Conservation (phyloP, 805 yeast genomes). For the Schwanniomyces pseudopolymorphus region DNA sequence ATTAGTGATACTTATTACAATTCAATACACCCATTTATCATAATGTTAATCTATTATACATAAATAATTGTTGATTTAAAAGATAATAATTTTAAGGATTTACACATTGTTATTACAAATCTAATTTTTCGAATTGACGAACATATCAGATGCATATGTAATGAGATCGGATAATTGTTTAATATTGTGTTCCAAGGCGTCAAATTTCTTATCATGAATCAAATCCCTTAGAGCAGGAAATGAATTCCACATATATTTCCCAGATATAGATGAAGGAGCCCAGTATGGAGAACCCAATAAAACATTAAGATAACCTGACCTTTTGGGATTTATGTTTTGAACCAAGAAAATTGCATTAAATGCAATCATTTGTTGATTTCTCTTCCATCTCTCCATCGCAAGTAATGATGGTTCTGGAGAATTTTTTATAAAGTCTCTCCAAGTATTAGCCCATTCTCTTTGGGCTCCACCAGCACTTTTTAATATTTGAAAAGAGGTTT, state of each 20-base stretch:
- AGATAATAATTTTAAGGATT: no score
- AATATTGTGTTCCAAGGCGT: constrained; percentile 54
- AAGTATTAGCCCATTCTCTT: constrained; percentile 56
- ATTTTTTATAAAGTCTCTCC: constrained; percentile 49
- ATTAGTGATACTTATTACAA: no score
- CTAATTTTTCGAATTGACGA: neutral
- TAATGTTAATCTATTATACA: no score
- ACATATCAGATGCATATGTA: constrained; percentile 14
- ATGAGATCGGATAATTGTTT: constrained; percentile 35
- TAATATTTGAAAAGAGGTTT: constrained; percentile 21
- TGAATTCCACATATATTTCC: constrained; percentile 53
- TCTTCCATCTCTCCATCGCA: constrained; percentile 71
- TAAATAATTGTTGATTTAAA: no score
- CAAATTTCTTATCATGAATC: constrained; percentile 48
- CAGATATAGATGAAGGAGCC: constrained; percentile 45
- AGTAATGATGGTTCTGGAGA: constrained; percentile 67
- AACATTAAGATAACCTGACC: constrained; percentile 68
- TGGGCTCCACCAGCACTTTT: constrained; percentile 43
- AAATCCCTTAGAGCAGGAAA: constrained; percentile 80
- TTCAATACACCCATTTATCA: no score
- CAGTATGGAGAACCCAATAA: constrained; percentile 67
- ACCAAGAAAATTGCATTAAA: constrained; percentile 56
- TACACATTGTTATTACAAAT: no score
- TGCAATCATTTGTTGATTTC: constrained; percentile 67
- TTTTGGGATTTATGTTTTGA: constrained; percentile 41